phyloP scores from a whole-genome alignment of 106 monocot genomes.

The Vanilla planifolia region DNA sequence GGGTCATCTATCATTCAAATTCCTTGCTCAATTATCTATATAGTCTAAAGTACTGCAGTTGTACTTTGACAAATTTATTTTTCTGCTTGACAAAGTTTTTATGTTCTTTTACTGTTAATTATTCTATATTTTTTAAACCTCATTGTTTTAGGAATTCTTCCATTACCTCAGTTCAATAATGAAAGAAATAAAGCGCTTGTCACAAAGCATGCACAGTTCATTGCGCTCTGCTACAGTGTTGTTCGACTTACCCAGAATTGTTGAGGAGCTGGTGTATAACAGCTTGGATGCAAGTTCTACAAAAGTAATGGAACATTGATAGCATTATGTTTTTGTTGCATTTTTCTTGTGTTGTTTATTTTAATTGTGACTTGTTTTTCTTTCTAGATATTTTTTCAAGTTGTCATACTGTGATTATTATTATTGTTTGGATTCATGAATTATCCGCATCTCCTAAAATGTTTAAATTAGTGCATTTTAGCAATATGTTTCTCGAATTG shows the following conservation, averaged over 20 bases:
- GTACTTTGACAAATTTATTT: too few relatives aligned
- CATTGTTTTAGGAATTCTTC: too few relatives aligned
- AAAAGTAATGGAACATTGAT: conserved; percentile 38
- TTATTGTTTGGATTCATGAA: not conserved
- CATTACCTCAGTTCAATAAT: too few relatives aligned
- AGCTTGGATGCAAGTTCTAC: conserved; percentile 75
- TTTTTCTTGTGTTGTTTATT: not conserved
- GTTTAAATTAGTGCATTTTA: not conserved
- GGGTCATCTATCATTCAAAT: too few relatives aligned
- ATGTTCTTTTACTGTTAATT: too few relatives aligned
- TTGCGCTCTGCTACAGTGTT: conserved; percentile 66
- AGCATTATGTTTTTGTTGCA: not conserved
- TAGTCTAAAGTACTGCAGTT: too few relatives aligned
- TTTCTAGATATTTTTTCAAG: too few relatives aligned
- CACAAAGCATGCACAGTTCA: conserved; percentile 33
- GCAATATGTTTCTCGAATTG: not conserved
- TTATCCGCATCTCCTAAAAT: not conserved
- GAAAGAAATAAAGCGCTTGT: conserved; percentile 66
- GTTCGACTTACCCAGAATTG: conserved; percentile 79
- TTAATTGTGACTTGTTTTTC: not conserved
- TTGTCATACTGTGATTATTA: not conserved
- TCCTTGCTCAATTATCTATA: too few relatives aligned
- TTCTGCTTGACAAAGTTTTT: too few relatives aligned
- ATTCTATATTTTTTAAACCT: too few relatives aligned
- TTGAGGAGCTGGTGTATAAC: conserved; percentile 86